Conservation (phyloP, 371 early-diverging fungal genomes). For the Encephalitozoon romaleae region DNA sequence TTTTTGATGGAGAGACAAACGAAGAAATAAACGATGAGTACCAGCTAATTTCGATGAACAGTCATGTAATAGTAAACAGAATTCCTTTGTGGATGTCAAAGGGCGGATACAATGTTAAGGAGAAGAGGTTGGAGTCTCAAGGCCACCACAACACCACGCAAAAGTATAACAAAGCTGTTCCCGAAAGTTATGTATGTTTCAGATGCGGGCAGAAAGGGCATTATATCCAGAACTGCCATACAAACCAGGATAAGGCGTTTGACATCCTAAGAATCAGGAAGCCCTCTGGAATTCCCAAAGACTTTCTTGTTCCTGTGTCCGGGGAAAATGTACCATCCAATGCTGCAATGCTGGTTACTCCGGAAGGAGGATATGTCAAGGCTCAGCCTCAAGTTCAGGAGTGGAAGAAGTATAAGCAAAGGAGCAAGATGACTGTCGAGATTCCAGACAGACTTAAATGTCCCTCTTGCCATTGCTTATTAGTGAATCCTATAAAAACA, state of each 20-base stretch:
- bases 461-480: constrained; percentile 47
- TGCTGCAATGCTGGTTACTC: constrained; percentile 51
- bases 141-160: not conserved
- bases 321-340: constrained; percentile 26
- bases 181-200: constrained; percentile 59
- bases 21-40: constrained; percentile 59
- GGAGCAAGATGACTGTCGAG: not conserved
- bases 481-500: constrained; percentile 50
- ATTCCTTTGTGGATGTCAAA: constrained; percentile 59
- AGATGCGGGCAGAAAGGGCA: constrained; percentile 62
- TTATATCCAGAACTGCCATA: constrained; percentile 62
- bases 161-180: constrained; percentile 34
- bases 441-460: constrained; percentile 54
- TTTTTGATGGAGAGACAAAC: constrained; percentile 54
- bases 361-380: constrained; percentile 55
- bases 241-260: constrained; percentile 59
- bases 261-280: constrained; percentile 58
- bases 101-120: constrained; percentile 34
- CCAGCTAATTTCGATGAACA: constrained; percentile 51
- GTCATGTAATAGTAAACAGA: constrained; percentile 56
- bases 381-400: constrained; percentile 60
- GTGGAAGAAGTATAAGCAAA: constrained; percentile 50
- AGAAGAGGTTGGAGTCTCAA: constrained; percentile 37
- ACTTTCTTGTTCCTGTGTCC: constrained; percentile 53
- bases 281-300: constrained; percentile 61